Percentiles rank a stretch among this genome's conserved stretches.
These are phyloP conservation scores for Eragrostis curvula DNA, from an alignment of 176 grass and related monocot genomes.

Conservation along the genomic window DNA sequence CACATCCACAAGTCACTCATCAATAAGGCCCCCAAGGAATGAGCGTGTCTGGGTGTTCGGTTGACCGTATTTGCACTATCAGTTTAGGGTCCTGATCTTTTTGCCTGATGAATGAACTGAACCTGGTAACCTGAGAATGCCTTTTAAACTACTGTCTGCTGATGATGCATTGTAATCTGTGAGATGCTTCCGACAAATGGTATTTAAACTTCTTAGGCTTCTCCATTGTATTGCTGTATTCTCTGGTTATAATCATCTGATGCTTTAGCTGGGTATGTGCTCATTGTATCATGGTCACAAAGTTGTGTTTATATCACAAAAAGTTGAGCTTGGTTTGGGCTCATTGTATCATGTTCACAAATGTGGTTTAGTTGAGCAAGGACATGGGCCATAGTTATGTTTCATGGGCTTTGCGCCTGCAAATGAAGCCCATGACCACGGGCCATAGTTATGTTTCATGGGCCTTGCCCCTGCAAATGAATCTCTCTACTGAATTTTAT, in stretches of 20 bases:
- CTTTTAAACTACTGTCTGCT: background rate
- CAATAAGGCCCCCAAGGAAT: slow-evolving; percentile 58
- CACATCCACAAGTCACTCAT: slow-evolving; percentile 71
- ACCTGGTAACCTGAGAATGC: slow-evolving; percentile 1
- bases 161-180: background rate
- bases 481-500: background rate
- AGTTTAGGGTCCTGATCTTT: slow-evolving; percentile 21
- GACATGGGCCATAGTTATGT: too few relatives aligned
- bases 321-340: too few relatives aligned
- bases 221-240: background rate
- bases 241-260: background rate
- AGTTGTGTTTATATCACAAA: too few relatives aligned
- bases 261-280: background rate
- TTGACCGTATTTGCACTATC: background rate
- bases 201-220: background rate
- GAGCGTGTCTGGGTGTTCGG: background rate
- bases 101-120: background rate
- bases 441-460: background rate
- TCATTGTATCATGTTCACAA: too few relatives aligned
- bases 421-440: background rate
- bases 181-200: background rate
- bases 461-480: background rate
- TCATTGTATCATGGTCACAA: too few relatives aligned
- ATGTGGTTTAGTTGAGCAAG: too few relatives aligned
- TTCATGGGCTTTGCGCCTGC: too few relatives aligned